Conservation (phyloP, 208 protist species). For the Strigomonas galati region DNA sequence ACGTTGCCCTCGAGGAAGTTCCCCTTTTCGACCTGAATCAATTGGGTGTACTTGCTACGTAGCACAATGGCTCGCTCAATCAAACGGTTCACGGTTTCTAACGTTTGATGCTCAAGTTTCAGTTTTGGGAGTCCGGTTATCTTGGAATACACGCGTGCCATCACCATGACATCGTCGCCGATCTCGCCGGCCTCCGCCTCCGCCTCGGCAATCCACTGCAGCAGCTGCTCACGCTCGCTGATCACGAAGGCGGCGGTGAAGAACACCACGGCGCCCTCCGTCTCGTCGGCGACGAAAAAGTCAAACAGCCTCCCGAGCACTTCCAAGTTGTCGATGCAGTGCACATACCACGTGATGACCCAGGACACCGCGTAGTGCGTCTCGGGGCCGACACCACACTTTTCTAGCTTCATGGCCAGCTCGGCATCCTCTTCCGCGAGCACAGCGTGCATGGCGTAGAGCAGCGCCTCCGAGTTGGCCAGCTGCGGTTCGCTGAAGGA, state of each 20-base stretch:
- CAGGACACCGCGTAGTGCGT: conserved; percentile 86
- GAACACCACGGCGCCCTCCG: conserved; percentile 53
- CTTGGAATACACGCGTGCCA: conserved; percentile 68
- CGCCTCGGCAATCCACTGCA: conserved; percentile 39
- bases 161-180: conserved; percentile 52
- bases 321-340: conserved; percentile 39
- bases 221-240: conserved; percentile 42
- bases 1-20: conserved; percentile 61
- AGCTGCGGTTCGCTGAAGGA: conserved; percentile 54
- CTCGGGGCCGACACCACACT: conserved; percentile 65
- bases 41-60: conserved; percentile 20
- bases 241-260: conserved; percentile 74
- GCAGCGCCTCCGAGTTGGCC: conserved; percentile 60
- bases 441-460: conserved; percentile 73
- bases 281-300: conserved; percentile 64
- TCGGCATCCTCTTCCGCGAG: conserved; percentile 49
- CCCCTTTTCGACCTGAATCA: conserved; percentile 27
- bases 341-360: conserved; percentile 86
- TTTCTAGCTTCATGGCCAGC: conserved; percentile 63
- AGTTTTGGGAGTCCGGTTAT: conserved; percentile 44
- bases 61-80: conserved; percentile 30
- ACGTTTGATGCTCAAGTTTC: conserved; percentile 31
- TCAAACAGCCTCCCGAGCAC: conserved; percentile 70
- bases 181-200: conserved; percentile 23
- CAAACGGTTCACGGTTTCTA: conserved; percentile 32